phyloP scores from a whole-genome alignment of 2,329 filamentous ascomycete genomes.

The Xenosphaeropsis pyriputrescens region DNA sequence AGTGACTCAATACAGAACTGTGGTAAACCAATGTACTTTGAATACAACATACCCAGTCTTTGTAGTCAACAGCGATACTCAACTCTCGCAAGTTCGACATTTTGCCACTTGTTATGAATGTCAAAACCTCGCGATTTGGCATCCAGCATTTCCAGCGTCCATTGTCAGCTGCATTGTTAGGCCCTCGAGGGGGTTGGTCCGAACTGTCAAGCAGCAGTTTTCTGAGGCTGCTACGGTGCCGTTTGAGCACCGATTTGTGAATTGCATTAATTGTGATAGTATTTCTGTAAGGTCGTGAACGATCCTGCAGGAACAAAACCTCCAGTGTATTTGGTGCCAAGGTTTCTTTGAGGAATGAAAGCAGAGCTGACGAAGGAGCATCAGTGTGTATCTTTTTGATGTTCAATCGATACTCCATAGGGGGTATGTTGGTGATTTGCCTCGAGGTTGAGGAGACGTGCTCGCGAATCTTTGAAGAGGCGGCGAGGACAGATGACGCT shows the following conservation, averaged over 20 bases:
- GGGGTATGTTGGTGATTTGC: constrained; percentile 14
- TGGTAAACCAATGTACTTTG: not conserved
- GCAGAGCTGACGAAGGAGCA: constrained; percentile 49
- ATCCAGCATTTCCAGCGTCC: constrained; percentile 56
- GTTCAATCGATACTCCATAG: constrained; percentile 43
- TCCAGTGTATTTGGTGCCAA: constrained; percentile 69
- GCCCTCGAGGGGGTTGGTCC: constrained; percentile 29
- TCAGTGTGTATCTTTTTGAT: constrained; percentile 67
- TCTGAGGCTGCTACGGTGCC: constrained; percentile 56
- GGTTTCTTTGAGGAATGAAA: constrained; percentile 63
- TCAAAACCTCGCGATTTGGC: constrained; percentile 51
- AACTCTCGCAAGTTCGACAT: constrained; percentile 61
- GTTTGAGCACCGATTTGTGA: constrained; percentile 52
- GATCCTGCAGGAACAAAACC: constrained; percentile 62
- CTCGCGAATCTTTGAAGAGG: not conserved
- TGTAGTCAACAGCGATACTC: constrained; percentile 57
- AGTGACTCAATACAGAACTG: constrained; percentile 1
- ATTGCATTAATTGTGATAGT: constrained; percentile 54
- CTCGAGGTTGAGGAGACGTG: constrained; percentile 8
- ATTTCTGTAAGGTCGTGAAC: constrained; percentile 30
- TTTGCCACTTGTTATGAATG: constrained; percentile 61
- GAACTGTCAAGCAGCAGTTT: constrained; percentile 64
- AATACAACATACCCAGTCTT: constrained; percentile 53
- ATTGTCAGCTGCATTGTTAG: constrained; percentile 19
- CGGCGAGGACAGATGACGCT: constrained; percentile 2